Evolutionary conservation across 2,329 filamentous ascomycete genomes (phyloP).

Genomic region (Cercospora janseana): DNA sequence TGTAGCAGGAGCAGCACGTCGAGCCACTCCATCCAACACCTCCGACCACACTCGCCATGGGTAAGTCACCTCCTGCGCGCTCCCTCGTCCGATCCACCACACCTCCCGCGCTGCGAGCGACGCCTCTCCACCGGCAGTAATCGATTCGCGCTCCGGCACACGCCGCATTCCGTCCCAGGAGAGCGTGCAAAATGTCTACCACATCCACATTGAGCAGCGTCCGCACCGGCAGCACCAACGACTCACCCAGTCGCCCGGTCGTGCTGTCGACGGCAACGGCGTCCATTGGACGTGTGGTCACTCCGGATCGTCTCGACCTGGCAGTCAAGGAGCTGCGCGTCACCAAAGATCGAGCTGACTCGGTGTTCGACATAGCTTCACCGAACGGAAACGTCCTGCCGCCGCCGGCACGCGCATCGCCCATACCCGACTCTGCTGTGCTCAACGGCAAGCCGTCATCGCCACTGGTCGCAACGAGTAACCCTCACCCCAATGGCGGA

Average conservation of each 20-base stretch:
- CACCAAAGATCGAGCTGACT: slow-evolving; percentile 15
- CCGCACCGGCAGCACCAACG: slow-evolving; percentile 18
- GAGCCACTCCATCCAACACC: slow-evolving; percentile 23
- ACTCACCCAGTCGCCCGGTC: slow-evolving; percentile 21
- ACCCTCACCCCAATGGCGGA: slow-evolving; percentile 53
- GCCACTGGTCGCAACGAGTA: slow-evolving; percentile 58
- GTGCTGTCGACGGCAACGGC: slow-evolving; percentile 24
- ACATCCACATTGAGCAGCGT: slow-evolving; percentile 20
- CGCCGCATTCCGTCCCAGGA: slow-evolving; percentile 12
- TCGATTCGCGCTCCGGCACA: slow-evolving; percentile 22
- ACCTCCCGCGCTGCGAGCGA: slow-evolving; percentile 21
- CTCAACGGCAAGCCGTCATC: slow-evolving; percentile 54
- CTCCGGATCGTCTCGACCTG: slow-evolving; percentile 28
- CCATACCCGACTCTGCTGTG: slow-evolving; percentile 41
- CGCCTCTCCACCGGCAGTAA: slow-evolving; percentile 19
- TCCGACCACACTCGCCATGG: slow-evolving; percentile 35
- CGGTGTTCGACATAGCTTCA: slow-evolving; percentile 39
- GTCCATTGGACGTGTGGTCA: slow-evolving; percentile 24
- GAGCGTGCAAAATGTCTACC: slow-evolving; percentile 24
- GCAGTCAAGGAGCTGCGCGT: slow-evolving; percentile 14
- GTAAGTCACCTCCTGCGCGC: slow-evolving; percentile 33
- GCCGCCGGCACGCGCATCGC: slow-evolving; percentile 49
- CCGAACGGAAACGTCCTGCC: slow-evolving; percentile 44
- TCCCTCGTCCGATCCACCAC: slow-evolving; percentile 22
- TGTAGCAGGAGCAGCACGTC: slow-evolving; percentile 31